Percentiles rank a stretch among this genome's conserved stretches.
These are phyloP conservation scores for Besnoitia besnoiti DNA, from an alignment of 169 alveolate genomes.

Conservation along the genomic window DNA sequence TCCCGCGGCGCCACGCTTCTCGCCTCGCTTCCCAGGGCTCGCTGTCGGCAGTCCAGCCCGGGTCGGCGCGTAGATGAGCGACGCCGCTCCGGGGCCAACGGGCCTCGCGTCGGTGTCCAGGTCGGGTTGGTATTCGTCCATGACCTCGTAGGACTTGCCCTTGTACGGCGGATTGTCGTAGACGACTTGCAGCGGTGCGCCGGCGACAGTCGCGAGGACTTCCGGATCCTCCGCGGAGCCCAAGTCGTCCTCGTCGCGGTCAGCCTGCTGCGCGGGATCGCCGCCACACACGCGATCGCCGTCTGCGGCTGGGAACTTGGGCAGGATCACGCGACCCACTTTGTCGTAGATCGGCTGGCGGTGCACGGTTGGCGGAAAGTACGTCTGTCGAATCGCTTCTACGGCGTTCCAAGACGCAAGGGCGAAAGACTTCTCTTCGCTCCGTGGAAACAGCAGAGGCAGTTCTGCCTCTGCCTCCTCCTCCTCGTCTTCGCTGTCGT, in stretches of 20 bases:
- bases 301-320: too few relatives aligned
- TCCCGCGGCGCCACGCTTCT: not conserved
- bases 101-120: not conserved
- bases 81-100: not conserved
- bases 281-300: too few relatives aligned
- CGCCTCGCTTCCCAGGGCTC: not conserved
- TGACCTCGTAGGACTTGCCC: not conserved
- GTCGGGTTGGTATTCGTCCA: not conserved
- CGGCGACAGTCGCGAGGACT: not conserved
- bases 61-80: not conserved
- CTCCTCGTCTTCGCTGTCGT: constrained; percentile 4
- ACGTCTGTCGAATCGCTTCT: not conserved
- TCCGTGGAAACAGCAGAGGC: constrained; percentile 34
- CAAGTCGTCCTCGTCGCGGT: too few relatives aligned
- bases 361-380: not conserved
- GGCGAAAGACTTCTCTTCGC: not conserved
- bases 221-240: not conserved
- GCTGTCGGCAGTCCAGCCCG: not conserved
- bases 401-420: not conserved
- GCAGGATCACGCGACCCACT: not conserved
- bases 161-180: not conserved
- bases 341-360: not conserved
- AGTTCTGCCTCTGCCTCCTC: not conserved
- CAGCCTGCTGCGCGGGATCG: too few relatives aligned
- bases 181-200: not conserved